Evolutionary conservation across 208 protist species (phyloP).

Genomic region (Balamuthia mandrillaris): DNA sequence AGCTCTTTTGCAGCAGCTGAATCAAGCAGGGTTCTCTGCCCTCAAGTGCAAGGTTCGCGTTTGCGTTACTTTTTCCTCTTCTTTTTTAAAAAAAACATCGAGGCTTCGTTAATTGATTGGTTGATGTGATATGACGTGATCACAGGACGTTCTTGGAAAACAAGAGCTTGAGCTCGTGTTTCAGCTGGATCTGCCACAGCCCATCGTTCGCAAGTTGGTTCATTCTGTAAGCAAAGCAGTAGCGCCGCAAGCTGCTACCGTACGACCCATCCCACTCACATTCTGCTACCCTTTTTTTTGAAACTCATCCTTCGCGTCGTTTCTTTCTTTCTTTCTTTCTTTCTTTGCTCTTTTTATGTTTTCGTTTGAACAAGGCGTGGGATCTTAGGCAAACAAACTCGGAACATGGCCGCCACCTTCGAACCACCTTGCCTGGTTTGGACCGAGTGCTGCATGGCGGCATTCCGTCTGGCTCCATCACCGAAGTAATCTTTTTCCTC

Average conservation of each 20-base stretch:
- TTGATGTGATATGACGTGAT: too few relatives aligned
- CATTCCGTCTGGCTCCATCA: neutral
- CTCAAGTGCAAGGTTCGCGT: too few relatives aligned
- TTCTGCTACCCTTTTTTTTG: neutral
- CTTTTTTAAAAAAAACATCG: too few relatives aligned
- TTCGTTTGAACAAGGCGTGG: neutral
- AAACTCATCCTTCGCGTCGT: neutral
- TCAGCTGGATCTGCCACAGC: neutral
- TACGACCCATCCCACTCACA: neutral
- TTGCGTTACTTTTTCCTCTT: too few relatives aligned
- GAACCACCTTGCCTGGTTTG: neutral
- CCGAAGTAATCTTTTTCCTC: neutral
- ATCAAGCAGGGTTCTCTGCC: too few relatives aligned
- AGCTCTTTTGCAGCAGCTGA: too few relatives aligned
- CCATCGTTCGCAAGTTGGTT: neutral
- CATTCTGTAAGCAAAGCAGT: neutral
- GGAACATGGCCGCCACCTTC: neutral
- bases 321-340: neutral
- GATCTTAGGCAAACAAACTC: neutral
- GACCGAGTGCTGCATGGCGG: conserved; percentile 8
- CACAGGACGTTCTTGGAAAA: neutral
- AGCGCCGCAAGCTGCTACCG: neutral
- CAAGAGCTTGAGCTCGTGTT: conserved; percentile 14
- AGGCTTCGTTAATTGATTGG: too few relatives aligned
- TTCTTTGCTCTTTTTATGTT: neutral